A percentile compares a stretch with the other conserved stretches of the same genome.
These are phyloP conservation scores for Fraxinus cuspidata DNA, from an alignment of 257 asterid genomes.

Conservation along the genomic window DNA sequence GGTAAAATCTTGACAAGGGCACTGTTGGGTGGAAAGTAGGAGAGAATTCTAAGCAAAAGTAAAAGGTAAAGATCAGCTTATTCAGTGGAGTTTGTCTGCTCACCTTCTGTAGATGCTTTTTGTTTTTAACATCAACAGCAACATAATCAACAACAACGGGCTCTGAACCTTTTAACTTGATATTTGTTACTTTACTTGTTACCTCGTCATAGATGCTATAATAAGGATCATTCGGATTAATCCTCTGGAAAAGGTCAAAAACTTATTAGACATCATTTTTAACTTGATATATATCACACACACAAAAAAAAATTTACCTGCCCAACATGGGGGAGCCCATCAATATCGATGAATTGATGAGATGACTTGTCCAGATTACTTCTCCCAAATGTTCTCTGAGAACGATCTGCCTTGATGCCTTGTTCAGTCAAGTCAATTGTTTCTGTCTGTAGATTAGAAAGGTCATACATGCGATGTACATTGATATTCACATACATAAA, in stretches of 20 bases:
- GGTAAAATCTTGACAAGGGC: not conserved
- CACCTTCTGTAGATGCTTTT: conserved; percentile 71
- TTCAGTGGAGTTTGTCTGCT: conserved; percentile 17
- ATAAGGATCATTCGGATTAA: conserved; percentile 67
- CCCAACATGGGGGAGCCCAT: conserved; percentile 96
- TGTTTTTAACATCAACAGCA: conserved; percentile 76
- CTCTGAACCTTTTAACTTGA: conserved; percentile 69
- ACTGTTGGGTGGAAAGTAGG: conserved; percentile 7
- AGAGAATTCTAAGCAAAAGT: not conserved
- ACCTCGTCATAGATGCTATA: conserved; percentile 62
- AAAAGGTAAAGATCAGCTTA: not conserved
- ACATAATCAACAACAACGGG: conserved; percentile 80
- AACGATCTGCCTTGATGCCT: conserved; percentile 45
- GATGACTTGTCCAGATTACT: conserved; percentile 61
- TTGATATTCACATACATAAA: not conserved
- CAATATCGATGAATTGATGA: conserved; percentile 72
- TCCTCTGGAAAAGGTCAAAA: conserved; percentile 55
- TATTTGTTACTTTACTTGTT: conserved; percentile 41
- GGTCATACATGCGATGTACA: conserved; percentile 11
- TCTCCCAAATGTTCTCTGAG: conserved; percentile 64
- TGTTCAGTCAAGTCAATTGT: conserved; percentile 78
- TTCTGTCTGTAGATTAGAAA: conserved; percentile 69
- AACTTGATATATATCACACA: not conserved
- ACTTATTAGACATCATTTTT: not conserved
- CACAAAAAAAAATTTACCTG: conserved; percentile 49